Conservation (phyloP, 2,329 filamentous ascomycete species). For the Cladosporium sp. region DNA sequence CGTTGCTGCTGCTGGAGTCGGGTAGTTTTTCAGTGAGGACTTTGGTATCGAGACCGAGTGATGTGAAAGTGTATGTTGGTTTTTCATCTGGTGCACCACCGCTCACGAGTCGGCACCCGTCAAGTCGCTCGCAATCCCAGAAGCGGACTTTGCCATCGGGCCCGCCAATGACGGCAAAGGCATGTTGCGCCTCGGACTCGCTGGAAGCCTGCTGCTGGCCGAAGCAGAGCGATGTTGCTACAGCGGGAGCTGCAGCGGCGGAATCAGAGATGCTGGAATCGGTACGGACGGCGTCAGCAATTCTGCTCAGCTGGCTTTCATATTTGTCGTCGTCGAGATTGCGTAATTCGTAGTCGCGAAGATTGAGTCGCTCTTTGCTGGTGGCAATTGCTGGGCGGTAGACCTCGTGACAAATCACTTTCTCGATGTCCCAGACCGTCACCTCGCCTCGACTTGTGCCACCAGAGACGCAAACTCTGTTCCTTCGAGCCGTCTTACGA, state of each 20-base stretch:
- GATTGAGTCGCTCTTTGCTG: slow-evolving; percentile 38
- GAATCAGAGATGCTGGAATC: slow-evolving; percentile 44
- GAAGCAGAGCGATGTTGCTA: slow-evolving; percentile 67
- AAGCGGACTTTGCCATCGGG: slow-evolving; percentile 88
- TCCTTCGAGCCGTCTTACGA: slow-evolving; percentile 54
- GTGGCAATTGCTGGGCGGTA: slow-evolving; percentile 64
- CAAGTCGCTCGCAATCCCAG: slow-evolving; percentile 79
- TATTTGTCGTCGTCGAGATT: slow-evolving; percentile 85
- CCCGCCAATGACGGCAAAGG: slow-evolving; percentile 81
- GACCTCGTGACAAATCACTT: slow-evolving; percentile 79
- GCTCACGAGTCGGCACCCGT: slow-evolving; percentile 75
- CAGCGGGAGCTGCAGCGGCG: slow-evolving; percentile 41
- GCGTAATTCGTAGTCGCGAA: slow-evolving; percentile 73
- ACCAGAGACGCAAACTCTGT: slow-evolving; percentile 83
- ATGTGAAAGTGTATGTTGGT: slow-evolving; percentile 60
- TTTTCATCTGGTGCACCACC: slow-evolving; percentile 61
- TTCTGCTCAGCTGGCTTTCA: slow-evolving; percentile 80
- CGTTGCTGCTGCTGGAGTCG: slow-evolving; percentile 16
- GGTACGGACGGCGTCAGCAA: slow-evolving; percentile 61
- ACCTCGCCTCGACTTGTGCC: slow-evolving; percentile 84
- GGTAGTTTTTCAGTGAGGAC: slow-evolving; percentile 34
- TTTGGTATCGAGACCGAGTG: slow-evolving; percentile 38
- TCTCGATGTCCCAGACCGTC: slow-evolving; percentile 93
- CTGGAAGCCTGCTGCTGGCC: slow-evolving; percentile 67
- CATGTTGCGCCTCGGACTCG: slow-evolving; percentile 65